Evolutionary conservation across 2,329 filamentous ascomycete species (phyloP).

Genomic region (Xylariaceae sp.): DNA sequence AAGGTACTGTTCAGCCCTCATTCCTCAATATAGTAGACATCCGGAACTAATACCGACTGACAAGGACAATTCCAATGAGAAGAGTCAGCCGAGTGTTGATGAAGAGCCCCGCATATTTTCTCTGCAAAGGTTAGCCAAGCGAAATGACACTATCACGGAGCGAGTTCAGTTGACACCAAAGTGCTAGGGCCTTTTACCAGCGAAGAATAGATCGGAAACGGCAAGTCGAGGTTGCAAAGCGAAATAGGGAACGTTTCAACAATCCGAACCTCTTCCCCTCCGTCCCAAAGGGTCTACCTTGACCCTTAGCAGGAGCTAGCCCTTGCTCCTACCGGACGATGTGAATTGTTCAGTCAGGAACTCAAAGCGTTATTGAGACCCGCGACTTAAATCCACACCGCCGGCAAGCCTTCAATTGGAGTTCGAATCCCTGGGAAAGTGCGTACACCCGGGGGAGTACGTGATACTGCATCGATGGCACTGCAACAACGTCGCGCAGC

Average conservation of each 20-base stretch:
- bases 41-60: conserved; percentile 2
- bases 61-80: conserved; percentile 37
- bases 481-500: not conserved
- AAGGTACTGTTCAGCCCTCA: conserved; percentile 27
- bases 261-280: conserved; percentile 79
- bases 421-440: not conserved
- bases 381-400: not conserved
- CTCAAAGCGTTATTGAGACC: not conserved
- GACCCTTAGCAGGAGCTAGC: conserved; percentile 3
- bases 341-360: not conserved
- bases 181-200: conserved; percentile 71
- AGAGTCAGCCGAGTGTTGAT: conserved; percentile 39
- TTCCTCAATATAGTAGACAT: not conserved
- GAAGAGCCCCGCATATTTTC: conserved; percentile 76
- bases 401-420: not conserved
- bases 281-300: conserved; percentile 56
- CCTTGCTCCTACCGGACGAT: not conserved
- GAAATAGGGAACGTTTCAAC: conserved; percentile 73
- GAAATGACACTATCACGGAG: not conserved
- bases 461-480: conserved; percentile 2
- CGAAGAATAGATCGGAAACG: conserved; percentile 75
- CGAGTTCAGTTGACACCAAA: conserved; percentile 17
- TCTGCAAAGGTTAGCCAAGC: conserved; percentile 60
- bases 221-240: conserved; percentile 71
- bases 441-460: not conserved